phyloP scores from a whole-genome alignment of 163 green algal species.

The Scenedesmus sp. region DNA sequence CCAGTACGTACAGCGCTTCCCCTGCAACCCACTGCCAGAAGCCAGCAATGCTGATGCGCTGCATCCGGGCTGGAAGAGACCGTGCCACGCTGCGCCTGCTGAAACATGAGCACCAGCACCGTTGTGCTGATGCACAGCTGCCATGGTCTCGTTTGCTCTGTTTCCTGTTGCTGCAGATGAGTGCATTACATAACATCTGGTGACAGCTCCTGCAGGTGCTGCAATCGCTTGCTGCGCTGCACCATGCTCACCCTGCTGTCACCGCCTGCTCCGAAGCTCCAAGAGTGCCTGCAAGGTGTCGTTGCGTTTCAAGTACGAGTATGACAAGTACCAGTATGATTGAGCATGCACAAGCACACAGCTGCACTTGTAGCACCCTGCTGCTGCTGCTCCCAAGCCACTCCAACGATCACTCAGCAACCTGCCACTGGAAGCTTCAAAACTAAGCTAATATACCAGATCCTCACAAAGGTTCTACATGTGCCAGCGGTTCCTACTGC shows the following conservation, averaged over 20 bases:
- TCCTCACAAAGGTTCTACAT: not conserved
- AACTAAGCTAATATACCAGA: not conserved
- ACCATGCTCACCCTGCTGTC: slow-evolving; percentile 31
- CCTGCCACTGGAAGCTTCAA: not conserved
- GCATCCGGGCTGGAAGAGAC: not conserved
- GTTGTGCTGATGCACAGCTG: not conserved
- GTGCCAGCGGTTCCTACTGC: not conserved
- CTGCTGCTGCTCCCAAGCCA: not conserved
- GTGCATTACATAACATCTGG: not conserved
- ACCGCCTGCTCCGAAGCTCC: slow-evolving; percentile 18
- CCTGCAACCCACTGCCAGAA: not conserved
- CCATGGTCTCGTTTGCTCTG: not conserved
- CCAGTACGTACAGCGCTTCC: too few relatives aligned
- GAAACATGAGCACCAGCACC: not conserved
- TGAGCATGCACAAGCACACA: not conserved
- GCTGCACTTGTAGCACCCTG: not conserved
- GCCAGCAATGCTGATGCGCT: not conserved
- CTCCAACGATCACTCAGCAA: not conserved
- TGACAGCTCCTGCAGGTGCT: not conserved
- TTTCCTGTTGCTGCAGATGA: not conserved
- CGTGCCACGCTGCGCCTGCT: not conserved
- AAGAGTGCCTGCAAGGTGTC: not conserved
- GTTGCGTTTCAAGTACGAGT: not conserved
- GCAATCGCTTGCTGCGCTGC: not conserved
- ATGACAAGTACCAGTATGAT: too few relatives aligned